Evolutionary conservation across 2,329 filamentous ascomycete genomes (phyloP), one percentile per base, ranked within the genome.

Genomic region (Aspergillus cejpii): DNA sequence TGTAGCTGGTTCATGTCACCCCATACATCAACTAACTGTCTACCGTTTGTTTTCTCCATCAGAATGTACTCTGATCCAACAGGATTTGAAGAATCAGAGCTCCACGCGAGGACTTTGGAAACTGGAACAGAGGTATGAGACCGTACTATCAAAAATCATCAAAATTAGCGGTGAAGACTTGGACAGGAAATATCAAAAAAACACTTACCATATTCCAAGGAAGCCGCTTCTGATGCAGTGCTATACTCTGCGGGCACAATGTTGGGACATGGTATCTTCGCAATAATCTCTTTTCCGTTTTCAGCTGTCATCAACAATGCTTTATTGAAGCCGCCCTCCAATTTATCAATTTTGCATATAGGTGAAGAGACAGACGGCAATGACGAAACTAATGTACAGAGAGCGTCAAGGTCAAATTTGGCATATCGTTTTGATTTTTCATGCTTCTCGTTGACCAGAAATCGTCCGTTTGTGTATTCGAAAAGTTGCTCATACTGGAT

Each of bases 31-130:
- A 54, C 54, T 7, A 69, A 46, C 34, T 60, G 56, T 21, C 29
- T 43, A 1, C 62, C 62, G 6, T 28, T 5, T n/a, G 54, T 55
- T 33, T 60, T 63, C 40, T 66, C 61, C 60, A 66, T 64, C 6
- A 67, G 45, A 19, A 67, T 66, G 37, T 64, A 67, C 49, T 68
- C 64, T 1, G 52, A 50, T 4, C 63, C 59, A 8, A 67, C 51
- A 12, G 58, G 54, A 20, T 64, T 65, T 6, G 51, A 52, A 7
- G 49, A 1, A 20, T 61, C 52, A 6, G 50, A 49, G 41, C 45
- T 54, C 59, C 57, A 65, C 2, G 54, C 53, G 31, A 61, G 37
- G 15, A 65, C 57, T 43, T 55, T 54, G 2, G 58, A 52, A 21
- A 62, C 60, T 0, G 59, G 61, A 27, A 54, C 31, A 29, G 50